phyloP scores from a whole-genome alignment of 2,329 filamentous ascomycete genomes.

The Anisogramma anomala region DNA sequence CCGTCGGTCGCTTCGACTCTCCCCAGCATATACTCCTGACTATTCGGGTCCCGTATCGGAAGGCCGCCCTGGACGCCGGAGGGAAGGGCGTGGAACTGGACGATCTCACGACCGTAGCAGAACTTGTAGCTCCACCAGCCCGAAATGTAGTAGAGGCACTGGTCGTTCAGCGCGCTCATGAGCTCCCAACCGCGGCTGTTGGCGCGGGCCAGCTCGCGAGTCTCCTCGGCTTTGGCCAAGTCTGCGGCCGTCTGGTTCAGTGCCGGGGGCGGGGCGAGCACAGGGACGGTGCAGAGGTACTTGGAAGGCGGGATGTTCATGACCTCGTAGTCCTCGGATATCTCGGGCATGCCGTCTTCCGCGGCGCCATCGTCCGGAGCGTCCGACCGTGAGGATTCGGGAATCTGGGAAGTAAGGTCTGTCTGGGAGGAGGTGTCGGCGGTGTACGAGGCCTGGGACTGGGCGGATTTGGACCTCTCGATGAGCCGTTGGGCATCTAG shows the following conservation, averaged over 20 bases:
- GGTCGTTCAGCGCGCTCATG: slow-evolving; percentile 62
- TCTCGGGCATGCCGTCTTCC: slow-evolving; percentile 25
- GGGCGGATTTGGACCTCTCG: slow-evolving; percentile 22
- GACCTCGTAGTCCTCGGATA: slow-evolving; percentile 52
- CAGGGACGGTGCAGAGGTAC: slow-evolving; percentile 78
- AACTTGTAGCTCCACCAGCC: slow-evolving; percentile 97
- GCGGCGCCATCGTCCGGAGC: slow-evolving; percentile 19
- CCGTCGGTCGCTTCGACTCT: slow-evolving; percentile 26
- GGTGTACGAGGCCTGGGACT: slow-evolving; percentile 27
- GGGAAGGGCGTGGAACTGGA: slow-evolving; percentile 79
- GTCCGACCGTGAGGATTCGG: slow-evolving; percentile 25
- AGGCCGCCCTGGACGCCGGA: slow-evolving; percentile 55
- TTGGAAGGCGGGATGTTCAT: slow-evolving; percentile 58
- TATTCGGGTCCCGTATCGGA: slow-evolving; percentile 64
- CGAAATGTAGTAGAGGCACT: slow-evolving; percentile 68
- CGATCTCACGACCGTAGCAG: slow-evolving; percentile 77
- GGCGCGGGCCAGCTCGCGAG: slow-evolving; percentile 67
- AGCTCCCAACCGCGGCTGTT: slow-evolving; percentile 71
- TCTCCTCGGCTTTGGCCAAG: slow-evolving; percentile 60
- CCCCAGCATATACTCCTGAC: slow-evolving; percentile 68
- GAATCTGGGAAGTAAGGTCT: slow-evolving; percentile 26
- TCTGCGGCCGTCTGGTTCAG: slow-evolving; percentile 57
- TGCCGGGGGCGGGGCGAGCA: slow-evolving; percentile 44
- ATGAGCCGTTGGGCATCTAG: slow-evolving; percentile 55
- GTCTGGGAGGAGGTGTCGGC: slow-evolving; percentile 30